Evolutionary conservation across 805 yeast species (phyloP).

Genomic region (Cephaloascus fragrans): DNA sequence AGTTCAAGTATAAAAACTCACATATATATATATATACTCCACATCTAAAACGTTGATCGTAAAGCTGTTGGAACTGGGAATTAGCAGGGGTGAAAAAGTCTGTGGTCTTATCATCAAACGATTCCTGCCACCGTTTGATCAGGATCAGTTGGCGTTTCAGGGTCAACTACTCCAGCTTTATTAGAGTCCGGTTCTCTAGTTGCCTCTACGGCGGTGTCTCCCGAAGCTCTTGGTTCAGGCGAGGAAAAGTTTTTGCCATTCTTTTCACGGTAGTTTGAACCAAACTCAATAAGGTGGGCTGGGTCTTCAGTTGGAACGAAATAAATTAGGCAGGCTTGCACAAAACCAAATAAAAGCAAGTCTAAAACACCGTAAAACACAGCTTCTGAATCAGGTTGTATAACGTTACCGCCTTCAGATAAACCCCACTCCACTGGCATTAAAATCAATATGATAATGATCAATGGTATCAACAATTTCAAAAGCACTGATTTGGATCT

Average conservation of each 20-base stretch:
- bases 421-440: constrained; percentile 45
- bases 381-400: constrained; percentile 48
- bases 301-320: too few species aligned
- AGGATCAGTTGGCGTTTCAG: too few species aligned
- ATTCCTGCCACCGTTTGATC: background rate
- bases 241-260: background rate
- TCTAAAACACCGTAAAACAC: constrained; percentile 54
- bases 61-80: too few species aligned
- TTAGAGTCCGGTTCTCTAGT: background rate
- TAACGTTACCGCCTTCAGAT: constrained; percentile 54
- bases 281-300: background rate
- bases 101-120: too few species aligned
- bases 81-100: too few species aligned
- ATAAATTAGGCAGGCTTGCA: too few species aligned
- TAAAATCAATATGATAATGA: constrained; percentile 34
- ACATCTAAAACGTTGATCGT: too few species aligned
- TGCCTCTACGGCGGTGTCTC: constrained; percentile 1
- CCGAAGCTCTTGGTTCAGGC: background rate
- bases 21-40: too few species aligned
- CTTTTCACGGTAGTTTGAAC: background rate
- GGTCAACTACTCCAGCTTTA: background rate
- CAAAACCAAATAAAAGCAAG: constrained; percentile 27
- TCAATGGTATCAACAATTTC: constrained; percentile 6
- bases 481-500: background rate
- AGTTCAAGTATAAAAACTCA: too few species aligned